Conservation (phyloP, 352 stramenopile genomes). For the Thraustotheca clavata region DNA sequence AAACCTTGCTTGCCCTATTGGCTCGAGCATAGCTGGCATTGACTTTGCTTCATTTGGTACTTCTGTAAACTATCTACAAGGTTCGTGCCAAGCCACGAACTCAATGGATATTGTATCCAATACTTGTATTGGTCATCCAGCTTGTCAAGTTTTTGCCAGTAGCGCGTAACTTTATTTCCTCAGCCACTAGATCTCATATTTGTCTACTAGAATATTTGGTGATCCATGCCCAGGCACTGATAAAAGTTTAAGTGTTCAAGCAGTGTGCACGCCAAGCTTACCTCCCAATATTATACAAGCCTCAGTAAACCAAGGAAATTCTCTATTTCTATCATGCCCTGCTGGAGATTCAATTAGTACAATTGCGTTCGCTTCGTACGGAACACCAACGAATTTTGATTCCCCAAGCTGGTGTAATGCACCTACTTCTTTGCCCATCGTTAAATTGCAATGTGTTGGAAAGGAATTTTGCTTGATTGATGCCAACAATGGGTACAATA, state of each 20-base stretch:
- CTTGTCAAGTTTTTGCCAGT: background rate
- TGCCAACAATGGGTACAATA: background rate
- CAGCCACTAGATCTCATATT: background rate
- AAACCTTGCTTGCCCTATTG: background rate
- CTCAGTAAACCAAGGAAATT: background rate
- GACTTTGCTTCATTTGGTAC: constrained; percentile 4
- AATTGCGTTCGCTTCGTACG: background rate
- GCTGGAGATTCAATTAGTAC: background rate
- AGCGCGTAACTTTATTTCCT: background rate
- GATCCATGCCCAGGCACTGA: background rate
- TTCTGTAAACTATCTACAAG: background rate
- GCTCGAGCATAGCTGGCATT: background rate
- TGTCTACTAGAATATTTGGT: background rate
- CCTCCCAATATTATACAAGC: background rate
- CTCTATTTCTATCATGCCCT: background rate
- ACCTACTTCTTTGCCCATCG: background rate
- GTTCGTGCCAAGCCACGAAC: background rate
- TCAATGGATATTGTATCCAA: background rate
- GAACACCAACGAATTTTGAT: background rate
- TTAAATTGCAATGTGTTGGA: background rate
- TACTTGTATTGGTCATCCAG: background rate
- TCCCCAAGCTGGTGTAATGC: background rate
- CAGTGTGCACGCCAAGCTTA: background rate
- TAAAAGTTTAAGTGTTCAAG: background rate
- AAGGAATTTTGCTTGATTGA: background rate